Percentiles rank a stretch among this genome's conserved stretches.
Evolutionary conservation across 306 rosid genomes (phyloP).

Genomic region (Notholithocarpus densiflorus): DNA sequence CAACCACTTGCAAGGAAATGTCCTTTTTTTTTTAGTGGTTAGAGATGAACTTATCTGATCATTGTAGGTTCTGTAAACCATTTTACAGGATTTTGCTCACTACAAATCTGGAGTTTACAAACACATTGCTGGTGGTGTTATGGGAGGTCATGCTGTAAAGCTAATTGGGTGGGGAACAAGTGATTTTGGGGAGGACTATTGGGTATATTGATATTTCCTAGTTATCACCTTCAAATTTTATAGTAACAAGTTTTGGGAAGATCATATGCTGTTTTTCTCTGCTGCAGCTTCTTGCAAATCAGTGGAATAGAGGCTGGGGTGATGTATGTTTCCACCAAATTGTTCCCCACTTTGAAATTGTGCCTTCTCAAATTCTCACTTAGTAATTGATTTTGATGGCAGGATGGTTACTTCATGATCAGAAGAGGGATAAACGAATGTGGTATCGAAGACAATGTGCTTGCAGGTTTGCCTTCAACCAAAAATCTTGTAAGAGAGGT

Average conservation of each 20-base stretch:
- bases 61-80: constrained; percentile 1
- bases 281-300: constrained; percentile 90
- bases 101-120: constrained; percentile 97
- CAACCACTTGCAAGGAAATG: not conserved
- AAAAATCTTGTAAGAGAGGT: constrained; percentile 49
- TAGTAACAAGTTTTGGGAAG: not conserved
- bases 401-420: constrained; percentile 97
- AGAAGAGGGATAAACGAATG: constrained; percentile 87
- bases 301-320: constrained; percentile 95
- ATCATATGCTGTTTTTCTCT: constrained; percentile 27
- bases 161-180: constrained; percentile 94
- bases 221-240: constrained; percentile 4
- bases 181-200: constrained; percentile 74
- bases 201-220: constrained; percentile 53
- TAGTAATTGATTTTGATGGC: constrained; percentile 21
- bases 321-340: constrained; percentile 56
- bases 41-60: not conserved
- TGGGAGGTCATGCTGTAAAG: constrained; percentile 97
- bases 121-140: constrained; percentile 56
- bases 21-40: not conserved
- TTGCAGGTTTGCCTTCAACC: constrained; percentile 83
- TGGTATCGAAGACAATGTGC: constrained; percentile 70
- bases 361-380: not conserved
- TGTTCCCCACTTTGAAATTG: constrained; percentile 16
- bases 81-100: constrained; percentile 89